phyloP scores from a whole-genome alignment of 208 protist species.

The Trypanosomatidae sp. region DNA sequence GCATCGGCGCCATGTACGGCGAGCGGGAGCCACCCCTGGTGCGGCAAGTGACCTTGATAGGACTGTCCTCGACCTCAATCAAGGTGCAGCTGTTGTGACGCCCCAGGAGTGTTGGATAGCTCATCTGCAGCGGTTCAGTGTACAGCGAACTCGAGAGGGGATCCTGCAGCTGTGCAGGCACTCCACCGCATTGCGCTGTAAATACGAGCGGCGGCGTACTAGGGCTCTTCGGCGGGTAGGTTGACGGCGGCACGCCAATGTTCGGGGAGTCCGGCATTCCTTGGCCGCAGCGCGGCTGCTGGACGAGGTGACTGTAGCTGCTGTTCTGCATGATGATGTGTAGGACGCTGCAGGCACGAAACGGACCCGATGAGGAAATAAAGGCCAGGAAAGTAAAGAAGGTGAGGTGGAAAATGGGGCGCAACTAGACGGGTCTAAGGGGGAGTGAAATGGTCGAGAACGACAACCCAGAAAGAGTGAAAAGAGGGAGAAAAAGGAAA shows the following conservation, averaged over 20 bases:
- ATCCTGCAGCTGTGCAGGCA: constrained; percentile 23
- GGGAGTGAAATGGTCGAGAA: neutral
- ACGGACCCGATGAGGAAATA: neutral
- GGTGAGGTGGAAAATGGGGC: no score
- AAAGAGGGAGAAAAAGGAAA: neutral
- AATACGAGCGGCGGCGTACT: constrained; percentile 43
- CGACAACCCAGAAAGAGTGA: neutral
- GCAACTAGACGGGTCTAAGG: neutral
- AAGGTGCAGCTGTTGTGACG: constrained; percentile 35
- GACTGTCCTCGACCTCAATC: constrained; percentile 49
- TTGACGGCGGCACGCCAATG: neutral
- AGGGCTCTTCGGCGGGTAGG: constrained; percentile 8
- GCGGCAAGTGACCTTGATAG: constrained; percentile 51
- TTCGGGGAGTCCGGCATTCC: neutral
- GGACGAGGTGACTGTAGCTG: neutral
- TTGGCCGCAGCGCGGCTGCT: neutral
- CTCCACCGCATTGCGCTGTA: constrained; percentile 26
- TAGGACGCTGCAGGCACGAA: neutral
- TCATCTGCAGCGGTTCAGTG: constrained; percentile 36
- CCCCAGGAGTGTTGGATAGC: constrained; percentile 27
- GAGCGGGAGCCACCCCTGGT: constrained; percentile 43
- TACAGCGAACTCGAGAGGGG: constrained; percentile 21
- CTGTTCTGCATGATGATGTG: constrained; percentile 8
- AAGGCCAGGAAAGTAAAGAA: neutral
- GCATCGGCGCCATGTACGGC: constrained; percentile 38